A percentile compares a stretch with the other conserved stretches of the same genome.
phyloP scores from a whole-genome alignment of 371 early-diverging fungal genomes.

The Mortierella sp. region DNA sequence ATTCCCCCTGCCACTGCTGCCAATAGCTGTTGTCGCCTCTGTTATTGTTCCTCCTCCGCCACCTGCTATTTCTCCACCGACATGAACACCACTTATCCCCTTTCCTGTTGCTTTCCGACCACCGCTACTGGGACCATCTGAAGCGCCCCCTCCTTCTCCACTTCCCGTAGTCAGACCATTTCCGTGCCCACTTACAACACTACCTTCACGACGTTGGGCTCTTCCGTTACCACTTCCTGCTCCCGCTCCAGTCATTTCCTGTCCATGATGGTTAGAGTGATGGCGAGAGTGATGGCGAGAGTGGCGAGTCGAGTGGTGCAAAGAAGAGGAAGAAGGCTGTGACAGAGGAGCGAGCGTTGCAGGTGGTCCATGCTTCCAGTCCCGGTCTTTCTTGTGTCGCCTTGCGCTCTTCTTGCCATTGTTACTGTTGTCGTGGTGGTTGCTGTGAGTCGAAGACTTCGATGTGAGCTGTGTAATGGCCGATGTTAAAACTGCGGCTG shows the following conservation, averaged over 20 bases:
- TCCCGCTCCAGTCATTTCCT: background rate
- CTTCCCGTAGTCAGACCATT: background rate
- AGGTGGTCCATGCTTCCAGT: constrained; percentile 1
- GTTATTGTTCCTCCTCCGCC: background rate
- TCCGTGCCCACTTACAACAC: background rate
- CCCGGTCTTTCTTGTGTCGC: background rate
- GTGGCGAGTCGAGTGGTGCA: background rate
- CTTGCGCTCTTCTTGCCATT: background rate
- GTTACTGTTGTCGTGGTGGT: background rate
- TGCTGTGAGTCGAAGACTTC: background rate
- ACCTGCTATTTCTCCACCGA: background rate
- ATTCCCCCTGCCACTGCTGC: background rate
- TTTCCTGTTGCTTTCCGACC: background rate
- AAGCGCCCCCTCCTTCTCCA: background rate
- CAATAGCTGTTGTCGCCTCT: background rate
- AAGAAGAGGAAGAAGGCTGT: background rate
- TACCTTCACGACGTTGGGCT: background rate
- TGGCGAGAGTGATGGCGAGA: background rate
- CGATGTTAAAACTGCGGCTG: background rate
- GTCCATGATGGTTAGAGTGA: background rate
- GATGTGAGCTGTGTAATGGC: background rate
- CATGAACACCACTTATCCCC: background rate
- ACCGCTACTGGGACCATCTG: background rate
- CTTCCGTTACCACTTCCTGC: background rate
- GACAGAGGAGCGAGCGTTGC: background rate